Base-by-base conservation (phyloP, 768 basidiomycete species). In the Lactarius tabidus region DNA sequence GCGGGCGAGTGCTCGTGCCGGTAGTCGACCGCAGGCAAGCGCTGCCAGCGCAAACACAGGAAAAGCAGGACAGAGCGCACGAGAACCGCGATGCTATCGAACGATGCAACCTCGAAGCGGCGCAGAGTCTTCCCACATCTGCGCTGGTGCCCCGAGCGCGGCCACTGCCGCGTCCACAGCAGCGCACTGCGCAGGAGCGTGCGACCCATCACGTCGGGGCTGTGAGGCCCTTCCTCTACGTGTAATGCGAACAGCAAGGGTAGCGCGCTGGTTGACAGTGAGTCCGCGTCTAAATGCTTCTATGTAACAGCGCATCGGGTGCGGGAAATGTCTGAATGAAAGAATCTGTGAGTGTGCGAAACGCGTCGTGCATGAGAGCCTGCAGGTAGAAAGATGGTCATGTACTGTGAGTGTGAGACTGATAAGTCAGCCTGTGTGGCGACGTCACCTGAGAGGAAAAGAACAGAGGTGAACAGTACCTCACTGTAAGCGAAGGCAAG, bases 371-470 rank as follows among this genome's bases (percentile, higher is more conserved):
- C 23, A 60, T 18, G 48, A 60, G 48, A 33, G 23, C 14, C 5
- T 18, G 51, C 17, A 62, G 39, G 20, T 62, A 38, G 54, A 62
- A 56, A 8, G 52, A 26, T 20, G 28, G 28, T 48, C n/a, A 5
- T 79, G 51, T 76, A 81, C 28, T 76, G 74, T 28, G 73, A 81
- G 59, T 70, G 38, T 41, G 53, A 62, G 39, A 18, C 38, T 62
- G 12, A 28, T 14, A n/a, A 10, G 17, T 1, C 0, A 5, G 52
- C 3, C n/a, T n/a, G n/a, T n/a, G n/a, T n/a, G n/a, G n/a, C n/a
- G 29, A 18, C 52, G 10, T 28, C 15, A 53, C 10, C 8, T 9
- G 20, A 54, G 53, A 31, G 29, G 53, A 17, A 53, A 17, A 31
- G 9, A 12, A 5, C 9, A 8, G 33, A 33, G 33, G 33, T 8